Percentiles rank a stretch among this genome's conserved stretches.
These are phyloP conservation scores for Persicaria tinctoria DNA, from an alignment of 148 eudicot genomes.

Conservation along the genomic window DNA sequence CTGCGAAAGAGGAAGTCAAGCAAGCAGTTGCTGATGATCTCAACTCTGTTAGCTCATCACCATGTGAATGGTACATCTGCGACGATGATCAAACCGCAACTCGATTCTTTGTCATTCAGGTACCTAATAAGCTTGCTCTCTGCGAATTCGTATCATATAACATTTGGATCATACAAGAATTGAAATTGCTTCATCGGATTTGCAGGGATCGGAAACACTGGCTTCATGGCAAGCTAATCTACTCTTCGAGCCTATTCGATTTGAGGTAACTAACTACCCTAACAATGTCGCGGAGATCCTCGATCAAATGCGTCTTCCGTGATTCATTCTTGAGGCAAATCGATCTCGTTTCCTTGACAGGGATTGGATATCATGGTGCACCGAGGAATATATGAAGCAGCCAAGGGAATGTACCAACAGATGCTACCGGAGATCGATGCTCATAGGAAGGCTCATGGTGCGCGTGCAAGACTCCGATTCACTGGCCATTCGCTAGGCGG, in stretches of 20 bases:
- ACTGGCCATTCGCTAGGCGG: constrained; percentile 99
- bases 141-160: background rate
- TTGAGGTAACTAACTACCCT: constrained; percentile 51
- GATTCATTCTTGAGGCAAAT: background rate
- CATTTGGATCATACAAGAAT: background rate
- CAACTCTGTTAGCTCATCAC: constrained; percentile 60
- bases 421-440: constrained; percentile 84
- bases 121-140: background rate
- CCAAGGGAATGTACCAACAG: constrained; percentile 85
- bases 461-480: constrained; percentile 73
- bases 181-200: background rate
- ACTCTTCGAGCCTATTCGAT: constrained; percentile 78
- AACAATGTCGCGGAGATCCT: no score
- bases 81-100: constrained; percentile 80
- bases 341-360: constrained; percentile 18
- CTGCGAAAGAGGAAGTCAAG: constrained; percentile 96
- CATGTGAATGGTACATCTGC: constrained; percentile 94
- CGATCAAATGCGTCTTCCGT: no score
- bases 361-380: constrained; percentile 82
- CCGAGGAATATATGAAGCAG: constrained; percentile 97
- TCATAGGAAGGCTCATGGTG: constrained; percentile 54
- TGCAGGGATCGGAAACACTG: constrained; percentile 88
- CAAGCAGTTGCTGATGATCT: constrained; percentile 98
- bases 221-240: constrained; percentile 98
- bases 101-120: constrained; percentile 87